phyloP scores from a whole-genome alignment of 1,284 basidiomycete genomes.

The Moesziomyces aphidis region DNA sequence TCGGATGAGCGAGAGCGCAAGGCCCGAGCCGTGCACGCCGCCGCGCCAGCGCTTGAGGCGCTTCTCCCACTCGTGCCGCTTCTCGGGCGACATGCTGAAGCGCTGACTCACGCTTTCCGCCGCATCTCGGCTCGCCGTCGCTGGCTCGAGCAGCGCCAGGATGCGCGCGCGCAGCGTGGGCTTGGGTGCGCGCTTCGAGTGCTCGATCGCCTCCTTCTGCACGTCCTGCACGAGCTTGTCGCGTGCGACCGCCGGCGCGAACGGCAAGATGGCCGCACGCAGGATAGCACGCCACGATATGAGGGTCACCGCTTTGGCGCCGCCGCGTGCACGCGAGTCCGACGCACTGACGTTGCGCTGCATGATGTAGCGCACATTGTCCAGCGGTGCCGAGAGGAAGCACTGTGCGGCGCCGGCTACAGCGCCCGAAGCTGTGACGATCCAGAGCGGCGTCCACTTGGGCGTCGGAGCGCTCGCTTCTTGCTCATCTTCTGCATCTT shows the following conservation, averaged over 20 bases:
- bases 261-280: slow-evolving; percentile 63
- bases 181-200: slow-evolving; percentile 25
- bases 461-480: slow-evolving; percentile 2
- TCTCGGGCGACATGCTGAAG: slow-evolving; percentile 39
- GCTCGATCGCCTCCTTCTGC: slow-evolving; percentile 40
- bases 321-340: slow-evolving; percentile 4
- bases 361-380: slow-evolving; percentile 69
- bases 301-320: slow-evolving; percentile 10
- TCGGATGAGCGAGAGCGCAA: slow-evolving; percentile 65
- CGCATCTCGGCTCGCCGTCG: slow-evolving; percentile 12
- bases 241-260: slow-evolving; percentile 49
- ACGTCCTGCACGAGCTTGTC: slow-evolving; percentile 52
- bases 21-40: slow-evolving; percentile 63
- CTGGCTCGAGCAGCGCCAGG: slow-evolving; percentile 26
- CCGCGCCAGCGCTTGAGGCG: slow-evolving; percentile 56
- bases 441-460: slow-evolving; percentile 56
- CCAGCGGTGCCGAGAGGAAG: slow-evolving; percentile 68
- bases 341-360: slow-evolving; percentile 44
- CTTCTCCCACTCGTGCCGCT: slow-evolving; percentile 60
- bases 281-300: slow-evolving; percentile 63
- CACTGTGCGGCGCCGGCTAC: slow-evolving; percentile 69
- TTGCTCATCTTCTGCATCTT: slow-evolving; percentile 2
- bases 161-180: slow-evolving; percentile 23
- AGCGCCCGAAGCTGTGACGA: slow-evolving; percentile 63
- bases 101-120: slow-evolving; percentile 9